Conservation (phyloP, 176 grass and related monocot genomes). For the Microstegium vimineum region DNA sequence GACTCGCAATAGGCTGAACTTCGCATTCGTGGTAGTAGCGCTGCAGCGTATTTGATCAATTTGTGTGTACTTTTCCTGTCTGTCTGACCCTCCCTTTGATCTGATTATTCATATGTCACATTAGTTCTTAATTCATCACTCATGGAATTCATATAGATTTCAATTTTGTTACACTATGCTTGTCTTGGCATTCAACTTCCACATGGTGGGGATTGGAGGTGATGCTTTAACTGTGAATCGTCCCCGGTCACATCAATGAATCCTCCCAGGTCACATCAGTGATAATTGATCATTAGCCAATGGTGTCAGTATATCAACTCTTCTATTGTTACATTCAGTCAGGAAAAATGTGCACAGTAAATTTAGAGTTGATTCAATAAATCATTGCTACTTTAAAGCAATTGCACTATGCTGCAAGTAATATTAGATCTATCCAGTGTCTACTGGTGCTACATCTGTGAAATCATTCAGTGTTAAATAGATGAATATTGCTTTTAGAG, state of each 20-base stretch:
- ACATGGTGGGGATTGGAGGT: not conserved
- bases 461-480: not conserved
- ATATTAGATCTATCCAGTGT: not conserved
- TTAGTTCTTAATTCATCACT: not conserved
- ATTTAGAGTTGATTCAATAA: not conserved
- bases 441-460: not conserved
- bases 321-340: not conserved
- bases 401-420: not conserved
- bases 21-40: not conserved
- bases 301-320: not conserved
- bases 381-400: not conserved
- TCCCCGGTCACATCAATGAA: not conserved
- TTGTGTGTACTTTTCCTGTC: not conserved
- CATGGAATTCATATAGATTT: not conserved
- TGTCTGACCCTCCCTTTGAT: no score
- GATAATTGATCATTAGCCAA: not conserved
- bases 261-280: not conserved
- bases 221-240: not conserved
- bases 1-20: not conserved
- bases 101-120: not conserved
- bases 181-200: not conserved
- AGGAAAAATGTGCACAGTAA: not conserved
- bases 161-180: not conserved
- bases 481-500: not conserved
- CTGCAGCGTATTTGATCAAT: not conserved